A percentile compares a stretch with the other conserved stretches of the same genome.
phyloP scores from a whole-genome alignment of 176 grass and related monocot genomes.

The Pontederia crassipes region DNA sequence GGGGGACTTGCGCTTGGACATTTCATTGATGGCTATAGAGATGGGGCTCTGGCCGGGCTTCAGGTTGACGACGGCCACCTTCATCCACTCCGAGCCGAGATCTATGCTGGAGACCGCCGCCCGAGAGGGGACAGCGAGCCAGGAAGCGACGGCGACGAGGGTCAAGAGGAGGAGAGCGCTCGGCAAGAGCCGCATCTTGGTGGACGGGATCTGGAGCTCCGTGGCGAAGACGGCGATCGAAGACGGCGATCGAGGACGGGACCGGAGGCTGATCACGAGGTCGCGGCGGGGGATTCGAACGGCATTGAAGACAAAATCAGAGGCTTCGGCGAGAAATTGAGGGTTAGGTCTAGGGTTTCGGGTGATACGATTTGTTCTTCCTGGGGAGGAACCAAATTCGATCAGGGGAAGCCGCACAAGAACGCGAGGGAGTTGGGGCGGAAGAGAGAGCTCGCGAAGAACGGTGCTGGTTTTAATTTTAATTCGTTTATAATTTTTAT shows the following conservation, averaged over 20 bases:
- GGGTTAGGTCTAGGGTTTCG: conserved; percentile 40
- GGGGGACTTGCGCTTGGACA: conserved; percentile 99
- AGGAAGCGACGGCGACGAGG: conserved; percentile 5
- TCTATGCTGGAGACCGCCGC: conserved; percentile 93
- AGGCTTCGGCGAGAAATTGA: not conserved
- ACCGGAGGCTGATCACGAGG: conserved; percentile 15
- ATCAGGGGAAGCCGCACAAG: conserved; percentile 22
- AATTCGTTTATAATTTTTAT: not conserved
- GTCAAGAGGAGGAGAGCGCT: not conserved
- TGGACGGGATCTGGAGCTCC: not conserved
- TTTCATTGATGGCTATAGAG: conserved; percentile 87
- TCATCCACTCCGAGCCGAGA: conserved; percentile 94
- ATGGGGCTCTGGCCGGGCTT: conserved; percentile 70
- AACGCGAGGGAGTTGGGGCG: conserved; percentile 6
- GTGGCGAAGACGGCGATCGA: not conserved
- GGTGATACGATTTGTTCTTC: not conserved
- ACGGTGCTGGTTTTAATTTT: not conserved
- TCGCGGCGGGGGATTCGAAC: conserved; percentile 17
- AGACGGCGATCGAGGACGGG: not conserved
- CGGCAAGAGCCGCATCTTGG: not conserved
- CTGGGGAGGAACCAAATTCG: conserved; percentile 14
- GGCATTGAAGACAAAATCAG: conserved; percentile 3
- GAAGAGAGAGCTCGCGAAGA: conserved; percentile 1
- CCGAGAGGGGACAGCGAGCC: conserved; percentile 17
- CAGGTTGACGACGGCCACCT: conserved; percentile 85